Conservation (phyloP, 2,329 filamentous ascomycete species). For the Nemania abortiva region DNA sequence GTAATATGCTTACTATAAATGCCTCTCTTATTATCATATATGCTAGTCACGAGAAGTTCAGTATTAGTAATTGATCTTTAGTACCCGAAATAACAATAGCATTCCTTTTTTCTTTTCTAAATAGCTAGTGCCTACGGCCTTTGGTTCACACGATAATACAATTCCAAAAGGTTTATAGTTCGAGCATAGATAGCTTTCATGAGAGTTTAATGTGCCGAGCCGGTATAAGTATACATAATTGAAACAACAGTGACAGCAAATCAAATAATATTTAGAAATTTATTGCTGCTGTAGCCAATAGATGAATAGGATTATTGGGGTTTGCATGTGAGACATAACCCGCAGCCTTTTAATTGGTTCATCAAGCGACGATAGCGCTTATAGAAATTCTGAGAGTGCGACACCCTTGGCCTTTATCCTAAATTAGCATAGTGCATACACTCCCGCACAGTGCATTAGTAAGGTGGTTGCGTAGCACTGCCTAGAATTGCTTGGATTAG, state of each 20-base stretch:
- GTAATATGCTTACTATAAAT: no score
- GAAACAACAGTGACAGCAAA: background rate
- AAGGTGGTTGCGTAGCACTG: background rate
- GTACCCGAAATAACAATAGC: no score
- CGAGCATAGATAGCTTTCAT: background rate
- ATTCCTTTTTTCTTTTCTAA: no score
- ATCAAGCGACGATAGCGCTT: slow-evolving; percentile 37
- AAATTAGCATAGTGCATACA: slow-evolving; percentile 14
- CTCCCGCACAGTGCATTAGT: slow-evolving; percentile 17
- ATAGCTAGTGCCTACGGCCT: no score
- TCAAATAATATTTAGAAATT: background rate
- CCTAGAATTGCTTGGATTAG: background rate
- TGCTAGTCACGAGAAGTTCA: no score
- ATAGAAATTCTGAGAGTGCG: slow-evolving; percentile 13
- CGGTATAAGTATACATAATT: background rate
- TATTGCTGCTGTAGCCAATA: background rate
- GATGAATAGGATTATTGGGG: slow-evolving; percentile 12
- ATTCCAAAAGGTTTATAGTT: no score
- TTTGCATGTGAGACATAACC: slow-evolving; percentile 20
- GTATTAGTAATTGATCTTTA: no score
- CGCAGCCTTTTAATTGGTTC: slow-evolving; percentile 20
- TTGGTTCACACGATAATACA: no score
- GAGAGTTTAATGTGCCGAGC: background rate
- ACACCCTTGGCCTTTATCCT: slow-evolving; percentile 5
- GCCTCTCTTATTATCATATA: no score